Conservation (phyloP, 2,329 filamentous ascomycete genomes). For the Fusarium sp. region DNA sequence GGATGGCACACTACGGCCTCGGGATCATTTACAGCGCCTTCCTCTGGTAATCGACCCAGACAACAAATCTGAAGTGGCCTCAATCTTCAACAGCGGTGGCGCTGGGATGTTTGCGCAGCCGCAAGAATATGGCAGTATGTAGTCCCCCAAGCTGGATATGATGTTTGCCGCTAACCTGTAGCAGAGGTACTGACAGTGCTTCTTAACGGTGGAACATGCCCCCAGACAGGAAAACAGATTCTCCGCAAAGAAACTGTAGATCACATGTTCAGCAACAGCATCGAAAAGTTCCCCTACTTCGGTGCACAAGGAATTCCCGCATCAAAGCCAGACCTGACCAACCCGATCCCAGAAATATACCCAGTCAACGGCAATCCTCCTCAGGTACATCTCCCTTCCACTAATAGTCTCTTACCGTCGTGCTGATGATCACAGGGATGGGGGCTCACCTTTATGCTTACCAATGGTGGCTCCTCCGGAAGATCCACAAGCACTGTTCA, state of each 20-base stretch:
- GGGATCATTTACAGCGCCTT: slow-evolving; percentile 67
- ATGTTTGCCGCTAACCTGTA: slow-evolving; percentile 3
- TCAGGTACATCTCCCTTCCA: slow-evolving; percentile 54
- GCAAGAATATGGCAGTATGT: slow-evolving; percentile 71
- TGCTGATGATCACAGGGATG: slow-evolving; percentile 61
- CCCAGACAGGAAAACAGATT: slow-evolving; percentile 68
- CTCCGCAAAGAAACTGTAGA: slow-evolving; percentile 71
- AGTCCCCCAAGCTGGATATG: background rate
- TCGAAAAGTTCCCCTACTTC: slow-evolving; percentile 69
- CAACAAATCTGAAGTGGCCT: slow-evolving; percentile 58
- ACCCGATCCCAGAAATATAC: slow-evolving; percentile 66
- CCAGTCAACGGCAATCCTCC: slow-evolving; percentile 61
- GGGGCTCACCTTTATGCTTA: slow-evolving; percentile 73
- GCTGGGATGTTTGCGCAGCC: slow-evolving; percentile 73
- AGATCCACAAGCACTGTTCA: slow-evolving; percentile 65
- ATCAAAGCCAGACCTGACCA: slow-evolving; percentile 65
- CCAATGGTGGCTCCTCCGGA: slow-evolving; percentile 64
- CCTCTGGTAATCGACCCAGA: slow-evolving; percentile 59
- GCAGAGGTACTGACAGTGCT: slow-evolving; percentile 72
- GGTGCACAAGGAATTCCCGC: slow-evolving; percentile 61
- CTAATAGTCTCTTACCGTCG: too few species aligned
- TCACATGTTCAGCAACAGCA: slow-evolving; percentile 76
- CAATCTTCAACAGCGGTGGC: slow-evolving; percentile 72
- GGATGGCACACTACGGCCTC: slow-evolving; percentile 58
- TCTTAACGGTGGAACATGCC: slow-evolving; percentile 75